Base-by-base conservation (phyloP, 2,329 filamentous ascomycete species). In the Venturia carpophila region DNA sequence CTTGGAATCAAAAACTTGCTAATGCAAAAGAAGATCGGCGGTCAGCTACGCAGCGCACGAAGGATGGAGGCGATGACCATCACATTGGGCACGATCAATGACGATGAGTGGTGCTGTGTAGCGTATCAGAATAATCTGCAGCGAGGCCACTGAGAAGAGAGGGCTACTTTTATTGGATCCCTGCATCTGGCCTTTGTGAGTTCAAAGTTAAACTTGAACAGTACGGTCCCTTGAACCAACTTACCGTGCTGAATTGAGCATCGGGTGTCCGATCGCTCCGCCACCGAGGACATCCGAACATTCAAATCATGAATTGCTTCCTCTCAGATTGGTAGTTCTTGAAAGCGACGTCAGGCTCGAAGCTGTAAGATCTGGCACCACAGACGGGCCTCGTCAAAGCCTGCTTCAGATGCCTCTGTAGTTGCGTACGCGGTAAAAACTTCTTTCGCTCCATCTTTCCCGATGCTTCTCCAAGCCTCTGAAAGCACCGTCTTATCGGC, bases 331-430 rank as follows among this genome's bases (percentile, higher is more conserved):
- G 52, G 30, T n/a, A 43, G 21, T 30, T 58, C 5, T 42, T 42
- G 27, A 19, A 7, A 45, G 15, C n/a, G 21, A 43, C 60, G n/a
- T 45, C 39, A 61, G 21, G 39, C 21, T 27, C 62, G 62, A 34
- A 67, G 63, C 47, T 63, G 65, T 27, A 69, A 49, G 24, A 67
- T 55, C n/a, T 68, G 64, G 58, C 68, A 68, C 68, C 68, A 69
- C n/a, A 68, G 58, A 7, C 43, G 47, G 3, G 66, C 67, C 43
- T 69, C 68, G 55, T 66, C 60, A 27, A 65, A 67, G 27, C 30
- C 41, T 10, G 64, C 65, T 15, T 37, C 34, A 24, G 30, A 24
- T 61, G 37, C 41, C 49, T 55, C 27, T 49, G 42, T n/a, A 37
- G 41, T 17, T 60, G 52, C 52, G 37, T 58, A 58, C 27, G 52